Base-by-base conservation (phyloP, 1,284 basidiomycete species). In the Xerocomus cyaneibrunnescens region DNA sequence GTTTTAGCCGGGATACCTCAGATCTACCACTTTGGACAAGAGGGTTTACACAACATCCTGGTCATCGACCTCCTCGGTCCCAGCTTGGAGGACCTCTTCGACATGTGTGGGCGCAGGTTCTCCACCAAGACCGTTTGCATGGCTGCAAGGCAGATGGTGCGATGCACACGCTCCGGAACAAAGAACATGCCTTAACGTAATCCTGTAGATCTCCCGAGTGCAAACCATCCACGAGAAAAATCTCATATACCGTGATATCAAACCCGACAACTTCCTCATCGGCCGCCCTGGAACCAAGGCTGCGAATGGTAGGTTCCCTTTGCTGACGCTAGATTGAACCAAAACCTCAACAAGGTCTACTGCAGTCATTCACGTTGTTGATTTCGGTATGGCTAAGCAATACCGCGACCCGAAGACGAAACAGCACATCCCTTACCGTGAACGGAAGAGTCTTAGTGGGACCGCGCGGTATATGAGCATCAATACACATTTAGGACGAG, bases 401-500 rank as follows among this genome's bases (percentile, higher is more conserved):
- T 99, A 98, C 74, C 89, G 96, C 48, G 96, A 99, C 73, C 95
- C 96, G 14, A 97, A 96, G 77, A 96, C 95, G 23, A 96, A 96
- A 74, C 81, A 92, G 45, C 96, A 99, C 74, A 98, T 99, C 60
- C 96, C 95, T 46, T 99, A 99, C 78, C 85, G 96, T 60, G 96
- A 99, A 78, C 94, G 96, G 76, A 99, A 98, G 81, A 97, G 94
- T 60, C 77, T 98, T 41, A 97, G 94, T 28, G 97, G 96, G 36
- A 99, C 96, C 31, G 96, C 96, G 37, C 90, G 95, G 49, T 98
- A 98, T 79, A 98, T 97, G 79, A 96, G 93, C 48, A 98, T 99
- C 80, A 98, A 98, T 75, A 98, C 96, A 34, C 96, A 98, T 72
- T 77, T 98, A 61, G 96, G 96, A 34, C 85, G 94, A 60, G 92